phyloP scores from a whole-genome alignment of 73 alveolate species.

The Paramecium caudatum region DNA sequence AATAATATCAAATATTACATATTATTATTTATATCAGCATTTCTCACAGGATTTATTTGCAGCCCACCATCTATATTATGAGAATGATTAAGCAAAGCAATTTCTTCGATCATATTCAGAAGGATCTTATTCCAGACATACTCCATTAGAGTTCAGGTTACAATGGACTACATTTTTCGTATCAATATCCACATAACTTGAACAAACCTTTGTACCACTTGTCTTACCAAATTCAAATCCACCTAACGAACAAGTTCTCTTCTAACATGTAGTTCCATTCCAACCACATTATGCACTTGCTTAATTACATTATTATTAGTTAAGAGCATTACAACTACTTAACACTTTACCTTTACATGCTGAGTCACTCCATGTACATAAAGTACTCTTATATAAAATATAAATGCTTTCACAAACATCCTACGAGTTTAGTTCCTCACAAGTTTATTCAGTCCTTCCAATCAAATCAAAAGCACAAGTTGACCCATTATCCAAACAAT shows the following conservation, averaged over 20 bases:
- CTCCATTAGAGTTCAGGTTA: not conserved
- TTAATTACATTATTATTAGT: not conserved
- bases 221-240: not conserved
- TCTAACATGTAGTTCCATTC: not conserved
- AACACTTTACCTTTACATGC: not conserved
- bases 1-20: not conserved
- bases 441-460: not conserved
- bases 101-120: not conserved
- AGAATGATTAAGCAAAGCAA: not conserved
- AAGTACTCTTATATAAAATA: not conserved
- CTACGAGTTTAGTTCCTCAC: not conserved
- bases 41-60: not conserved
- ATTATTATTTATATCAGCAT: not conserved
- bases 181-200: conserved; percentile 22
- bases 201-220: not conserved
- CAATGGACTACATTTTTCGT: not conserved
- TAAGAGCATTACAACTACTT: not conserved
- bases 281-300: not conserved
- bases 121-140: not conserved
- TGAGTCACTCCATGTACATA: conserved; percentile 6
- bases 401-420: not conserved
- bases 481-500: conserved; percentile 15
- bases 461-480: not conserved
- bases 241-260: not conserved
- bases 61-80: not conserved